A percentile compares a stretch with the other conserved stretches of the same genome.
Conservation (phyloP, 2,329 filamentous ascomycete species). For the Cylindrodendrum hubeiense region DNA sequence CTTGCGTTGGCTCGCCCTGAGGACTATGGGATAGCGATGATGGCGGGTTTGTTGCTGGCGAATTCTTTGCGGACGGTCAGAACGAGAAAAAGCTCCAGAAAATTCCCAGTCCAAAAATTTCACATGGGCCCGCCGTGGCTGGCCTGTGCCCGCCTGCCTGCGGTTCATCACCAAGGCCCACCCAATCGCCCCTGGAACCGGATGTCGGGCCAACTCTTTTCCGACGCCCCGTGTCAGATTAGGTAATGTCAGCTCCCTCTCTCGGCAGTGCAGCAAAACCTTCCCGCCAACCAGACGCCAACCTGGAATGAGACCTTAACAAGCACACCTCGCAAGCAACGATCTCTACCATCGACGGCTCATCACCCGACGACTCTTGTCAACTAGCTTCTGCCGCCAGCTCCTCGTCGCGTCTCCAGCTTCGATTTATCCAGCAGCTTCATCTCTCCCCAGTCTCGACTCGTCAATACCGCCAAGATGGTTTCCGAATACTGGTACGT, state of each 20-base stretch:
- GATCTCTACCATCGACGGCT: constrained; percentile 41
- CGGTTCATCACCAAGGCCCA: constrained; percentile 8
- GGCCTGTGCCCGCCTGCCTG: constrained; percentile 26
- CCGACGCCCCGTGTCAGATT: constrained; percentile 40
- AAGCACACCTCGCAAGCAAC: constrained; percentile 47
- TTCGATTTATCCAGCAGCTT: constrained; percentile 31
- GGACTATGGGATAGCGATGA: constrained; percentile 35
- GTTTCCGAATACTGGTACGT: constrained; percentile 86
- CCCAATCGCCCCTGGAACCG: background rate
- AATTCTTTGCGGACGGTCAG: constrained; percentile 30
- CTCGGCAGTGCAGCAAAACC: constrained; percentile 55
- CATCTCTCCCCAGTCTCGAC: constrained; percentile 29
- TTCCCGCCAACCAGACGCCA: constrained; percentile 54
- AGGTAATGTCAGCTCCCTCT: constrained; percentile 48
- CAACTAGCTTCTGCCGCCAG: constrained; percentile 29
- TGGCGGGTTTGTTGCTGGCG: constrained; percentile 27
- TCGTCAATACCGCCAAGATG: constrained; percentile 70
- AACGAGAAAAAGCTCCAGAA: constrained; percentile 24
- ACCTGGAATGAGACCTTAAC: constrained; percentile 55
- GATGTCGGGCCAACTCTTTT: constrained; percentile 29
- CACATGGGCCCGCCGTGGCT: constrained; percentile 33
- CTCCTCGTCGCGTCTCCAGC: constrained; percentile 31
- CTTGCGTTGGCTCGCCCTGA: constrained; percentile 73
- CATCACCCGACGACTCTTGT: constrained; percentile 34
- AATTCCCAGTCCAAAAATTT: constrained; percentile 41